A percentile compares a stretch with the other conserved stretches of the same genome.
These are phyloP conservation scores for Silybum marianum DNA, from an alignment of 129 eudicot species.

Conservation along the genomic window DNA sequence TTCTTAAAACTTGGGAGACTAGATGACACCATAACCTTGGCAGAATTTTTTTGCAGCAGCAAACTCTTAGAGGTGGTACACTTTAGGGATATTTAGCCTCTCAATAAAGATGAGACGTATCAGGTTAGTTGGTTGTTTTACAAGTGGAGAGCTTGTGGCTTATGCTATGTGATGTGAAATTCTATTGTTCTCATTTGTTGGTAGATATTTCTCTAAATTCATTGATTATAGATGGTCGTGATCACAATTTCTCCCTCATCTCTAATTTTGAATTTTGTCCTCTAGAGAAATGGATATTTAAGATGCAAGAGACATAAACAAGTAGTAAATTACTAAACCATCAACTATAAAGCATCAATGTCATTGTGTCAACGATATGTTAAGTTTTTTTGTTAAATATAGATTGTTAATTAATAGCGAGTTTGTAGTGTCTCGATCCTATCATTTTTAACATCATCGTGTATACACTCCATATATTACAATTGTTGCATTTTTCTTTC, in stretches of 20 bases:
- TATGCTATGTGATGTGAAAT: conserved; percentile 59
- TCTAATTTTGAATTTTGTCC: conserved; percentile 52
- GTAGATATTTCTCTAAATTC: conserved; percentile 58
- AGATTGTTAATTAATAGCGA: no score
- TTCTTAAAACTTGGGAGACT: conserved; percentile 54
- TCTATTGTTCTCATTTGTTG: not conserved
- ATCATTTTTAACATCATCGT: no score
- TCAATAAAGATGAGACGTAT: conserved; percentile 54
- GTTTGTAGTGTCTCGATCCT: no score
- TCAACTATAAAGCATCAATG: not conserved
- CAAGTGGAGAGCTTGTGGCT: conserved; percentile 77
- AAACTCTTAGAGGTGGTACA: conserved; percentile 47
- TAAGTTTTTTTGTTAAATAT: no score
- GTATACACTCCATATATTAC: no score
- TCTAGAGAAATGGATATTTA: conserved; percentile 64
- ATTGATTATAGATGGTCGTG: conserved; percentile 79
- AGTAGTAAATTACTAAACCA: conserved; percentile 49
- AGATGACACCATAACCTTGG: conserved; percentile 64
- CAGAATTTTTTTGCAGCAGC: conserved; percentile 58
- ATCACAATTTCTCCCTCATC: conserved; percentile 69
- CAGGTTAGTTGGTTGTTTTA: conserved; percentile 37
- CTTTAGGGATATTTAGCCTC: conserved; percentile 61
- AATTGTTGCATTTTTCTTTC: no score
- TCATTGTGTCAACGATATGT: not conserved
- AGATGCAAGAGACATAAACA: conserved; percentile 80